Evolutionary conservation across 441 rosid genomes (phyloP), one percentile per base, ranked within the genome.

Genomic region (Aleurites moluccanus): DNA sequence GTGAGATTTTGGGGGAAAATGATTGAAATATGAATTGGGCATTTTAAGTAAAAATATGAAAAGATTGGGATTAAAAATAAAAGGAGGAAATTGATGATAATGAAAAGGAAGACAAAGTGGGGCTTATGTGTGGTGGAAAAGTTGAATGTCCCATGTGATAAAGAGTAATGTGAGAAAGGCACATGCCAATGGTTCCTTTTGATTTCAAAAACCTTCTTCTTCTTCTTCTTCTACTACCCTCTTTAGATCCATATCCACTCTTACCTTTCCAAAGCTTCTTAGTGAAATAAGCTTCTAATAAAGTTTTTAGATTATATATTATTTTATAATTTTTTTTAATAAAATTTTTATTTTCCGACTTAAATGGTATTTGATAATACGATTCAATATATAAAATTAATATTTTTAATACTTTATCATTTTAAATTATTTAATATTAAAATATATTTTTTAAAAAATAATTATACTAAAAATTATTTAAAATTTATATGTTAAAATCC

Each of bases 81-180:
- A 63, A 27, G 57, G 8, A 55, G 27, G 21, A 20, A 18, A 52
- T 16, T n/a, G 21, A 59, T 25, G n/a, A 61, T 7, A 28, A 61
- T 11, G 62, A 44, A 50, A 73, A 49, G 59, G 21, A 44, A 59
- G 57, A 38, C 55, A 64, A 35, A 70, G 85, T 78, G 81, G 86
- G 86, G 79, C 52, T 57, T n/a, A 62, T 3, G 60, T 75, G 83
- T 45, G 85, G 82, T 82, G 83, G 82, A 77, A 77, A 80, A 75
- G 79, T 65, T 38, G 73, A 40, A 55, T 59, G 81, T 30, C 76
- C 85, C 85, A 85, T 62, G 78, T 82, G 88, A 83, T 73, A 81
- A 80, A 77, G 85, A 71, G 77, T 76, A 80, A 81, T 80, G 80
- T 18, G 61, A 80, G 73, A 21, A 28, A 80, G 67, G 81, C 86